Conservation (phyloP, 2,329 filamentous ascomycete species). For the Botrytis porri region DNA sequence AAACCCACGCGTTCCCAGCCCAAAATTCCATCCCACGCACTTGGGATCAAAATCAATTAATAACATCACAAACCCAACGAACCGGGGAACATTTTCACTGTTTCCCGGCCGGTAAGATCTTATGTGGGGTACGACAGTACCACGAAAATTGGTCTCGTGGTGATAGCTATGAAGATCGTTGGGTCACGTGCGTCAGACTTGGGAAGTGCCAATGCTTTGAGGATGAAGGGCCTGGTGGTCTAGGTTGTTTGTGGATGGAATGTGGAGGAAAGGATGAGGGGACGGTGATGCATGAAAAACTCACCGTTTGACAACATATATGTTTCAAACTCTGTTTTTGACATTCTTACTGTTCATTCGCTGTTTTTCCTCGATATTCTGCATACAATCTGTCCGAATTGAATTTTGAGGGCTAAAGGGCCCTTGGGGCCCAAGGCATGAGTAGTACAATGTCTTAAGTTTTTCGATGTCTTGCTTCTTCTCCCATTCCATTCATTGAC, state of each 20-base stretch:
- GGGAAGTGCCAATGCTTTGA: neutral
- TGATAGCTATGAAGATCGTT: neutral
- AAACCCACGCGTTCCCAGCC: neutral
- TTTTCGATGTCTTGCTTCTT: constrained; percentile 4
- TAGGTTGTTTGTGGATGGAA: neutral
- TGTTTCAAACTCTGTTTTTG: constrained; percentile 2
- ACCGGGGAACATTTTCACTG: neutral
- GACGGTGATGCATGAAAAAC: constrained; percentile 2
- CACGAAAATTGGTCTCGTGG: neutral
- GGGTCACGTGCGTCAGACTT: neutral
- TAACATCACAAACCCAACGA: constrained; percentile 2
- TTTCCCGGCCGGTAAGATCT: constrained; percentile 5
- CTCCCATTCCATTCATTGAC: neutral
- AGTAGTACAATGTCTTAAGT: neutral
- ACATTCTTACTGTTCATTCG: neutral
- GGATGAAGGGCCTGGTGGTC: neutral
- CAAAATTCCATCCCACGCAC: neutral
- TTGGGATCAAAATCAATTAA: constrained; percentile 5
- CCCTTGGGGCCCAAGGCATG: neutral
- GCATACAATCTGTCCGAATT: neutral
- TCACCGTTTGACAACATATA: constrained; percentile 1
- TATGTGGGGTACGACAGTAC: neutral
- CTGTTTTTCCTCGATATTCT: neutral
- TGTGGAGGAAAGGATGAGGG: neutral
- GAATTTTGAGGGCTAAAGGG: neutral